phyloP scores from a whole-genome alignment of 2,329 filamentous ascomycete genomes.

The Ilyonectria destructans region DNA sequence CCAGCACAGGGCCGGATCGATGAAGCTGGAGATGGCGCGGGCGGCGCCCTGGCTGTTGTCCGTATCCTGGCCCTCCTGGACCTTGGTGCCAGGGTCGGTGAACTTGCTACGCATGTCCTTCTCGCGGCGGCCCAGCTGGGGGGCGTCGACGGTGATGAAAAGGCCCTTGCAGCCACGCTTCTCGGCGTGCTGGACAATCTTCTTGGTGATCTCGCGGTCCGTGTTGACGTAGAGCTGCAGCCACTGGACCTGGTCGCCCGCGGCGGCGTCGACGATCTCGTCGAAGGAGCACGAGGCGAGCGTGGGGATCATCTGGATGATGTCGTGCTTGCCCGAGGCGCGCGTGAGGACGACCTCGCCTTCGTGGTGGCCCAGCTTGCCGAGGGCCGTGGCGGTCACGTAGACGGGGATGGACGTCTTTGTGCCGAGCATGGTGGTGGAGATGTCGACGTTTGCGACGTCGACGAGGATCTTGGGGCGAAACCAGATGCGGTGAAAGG shows the following conservation, averaged over 20 bases:
- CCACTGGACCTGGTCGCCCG: slow-evolving; percentile 92
- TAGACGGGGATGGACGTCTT: slow-evolving; percentile 93
- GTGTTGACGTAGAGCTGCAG: slow-evolving; percentile 98
- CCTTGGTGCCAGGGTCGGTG: slow-evolving; percentile 84
- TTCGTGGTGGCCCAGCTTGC: slow-evolving; percentile 94
- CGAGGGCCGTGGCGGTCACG: slow-evolving; percentile 94
- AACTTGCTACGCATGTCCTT: slow-evolving; percentile 99
- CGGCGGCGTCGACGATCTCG: slow-evolving; percentile 90
- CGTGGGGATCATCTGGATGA: slow-evolving; percentile 99
- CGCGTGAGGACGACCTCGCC: slow-evolving; percentile 93
- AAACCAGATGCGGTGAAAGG: slow-evolving; percentile 98
- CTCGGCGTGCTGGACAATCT: slow-evolving; percentile 94
- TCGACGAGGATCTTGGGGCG: slow-evolving; percentile 90
- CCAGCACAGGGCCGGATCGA: slow-evolving; percentile 95
- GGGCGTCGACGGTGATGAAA: slow-evolving; percentile 98
- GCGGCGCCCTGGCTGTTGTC: slow-evolving; percentile 94
- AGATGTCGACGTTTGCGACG: slow-evolving; percentile 88
- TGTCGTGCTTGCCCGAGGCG: slow-evolving; percentile 87
- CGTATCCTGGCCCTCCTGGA: slow-evolving; percentile 83
- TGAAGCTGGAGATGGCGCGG: slow-evolving; percentile 95
- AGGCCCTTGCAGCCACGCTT: slow-evolving; percentile 92
- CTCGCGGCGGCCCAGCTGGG: slow-evolving; percentile 93
- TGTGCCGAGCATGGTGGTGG: slow-evolving; percentile 94
- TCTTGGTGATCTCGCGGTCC: slow-evolving; percentile 89
- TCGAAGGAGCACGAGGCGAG: slow-evolving; percentile 97